A percentile compares a stretch with the other conserved stretches of the same genome.
phyloP scores from a whole-genome alignment of 2,329 filamentous ascomycete species.

The Hortaea sp. region DNA sequence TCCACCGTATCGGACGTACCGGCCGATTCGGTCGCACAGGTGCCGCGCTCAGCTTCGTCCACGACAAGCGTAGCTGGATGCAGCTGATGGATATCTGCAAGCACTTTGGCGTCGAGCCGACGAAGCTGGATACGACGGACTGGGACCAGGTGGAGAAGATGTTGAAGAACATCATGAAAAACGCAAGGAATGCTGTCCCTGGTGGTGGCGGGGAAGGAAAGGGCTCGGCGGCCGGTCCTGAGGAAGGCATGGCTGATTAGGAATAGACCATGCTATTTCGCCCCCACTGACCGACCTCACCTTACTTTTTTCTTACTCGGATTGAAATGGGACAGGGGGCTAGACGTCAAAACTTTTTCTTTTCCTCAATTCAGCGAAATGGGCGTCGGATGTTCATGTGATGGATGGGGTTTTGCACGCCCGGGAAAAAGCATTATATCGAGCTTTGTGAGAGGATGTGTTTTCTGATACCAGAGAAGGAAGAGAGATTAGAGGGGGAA shows the following conservation, averaged over 20 bases:
- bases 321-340: too few species aligned
- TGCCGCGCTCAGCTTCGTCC: slow-evolving; percentile 90
- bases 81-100: slow-evolving; percentile 70
- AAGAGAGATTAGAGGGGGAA: too few species aligned
- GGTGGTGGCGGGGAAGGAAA: not conserved
- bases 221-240: not conserved
- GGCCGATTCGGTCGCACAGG: slow-evolving; percentile 94
- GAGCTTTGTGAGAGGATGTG: too few species aligned
- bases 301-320: too few species aligned
- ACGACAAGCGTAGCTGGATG: slow-evolving; percentile 70
- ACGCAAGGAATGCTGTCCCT: slow-evolving; percentile 17
- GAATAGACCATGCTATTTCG: not conserved
- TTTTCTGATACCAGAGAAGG: too few species aligned
- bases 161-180: slow-evolving; percentile 72
- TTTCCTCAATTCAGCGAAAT: too few species aligned
- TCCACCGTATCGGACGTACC: slow-evolving; percentile 94
- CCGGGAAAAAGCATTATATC: too few species aligned
- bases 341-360: too few species aligned
- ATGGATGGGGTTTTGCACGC: too few species aligned
- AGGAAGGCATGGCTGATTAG: not conserved
- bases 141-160: slow-evolving; percentile 83
- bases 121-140: slow-evolving; percentile 71
- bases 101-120: slow-evolving; percentile 71
- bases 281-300: too few species aligned
- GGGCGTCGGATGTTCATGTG: too few species aligned